Evolutionary conservation across 805 yeast species (phyloP), one percentile per base, ranked within the genome.

Genomic region (Metschnikowia colocasiae): DNA sequence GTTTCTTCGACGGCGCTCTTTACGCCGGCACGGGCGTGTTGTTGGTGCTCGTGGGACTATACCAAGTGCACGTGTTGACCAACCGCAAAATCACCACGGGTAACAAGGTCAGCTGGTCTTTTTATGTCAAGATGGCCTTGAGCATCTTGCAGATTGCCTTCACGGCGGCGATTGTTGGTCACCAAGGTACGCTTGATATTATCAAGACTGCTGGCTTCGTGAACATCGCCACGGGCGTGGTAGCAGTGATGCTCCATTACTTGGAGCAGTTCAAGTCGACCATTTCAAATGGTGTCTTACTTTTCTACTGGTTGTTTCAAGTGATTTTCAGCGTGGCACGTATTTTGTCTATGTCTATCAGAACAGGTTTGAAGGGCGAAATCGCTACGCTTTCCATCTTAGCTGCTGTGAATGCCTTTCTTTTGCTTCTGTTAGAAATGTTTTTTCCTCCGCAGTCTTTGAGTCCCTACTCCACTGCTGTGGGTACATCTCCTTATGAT

Each of bases 251-350:
- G 3, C 64, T 89, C 30, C 85, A 88, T 48, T 85, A 81, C 64
- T 61, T 85, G 49, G 97, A 92, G 62, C 84, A 81, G 58, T 79
- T 75, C 63, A 81, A 86, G 61, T 61, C 82, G 9, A 74, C 68
- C 36, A 78, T 87, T 19, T 81, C 97, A 1, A 79, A 76, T 55
- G 84, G 92, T 1, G 71, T 80, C 0, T 67, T 90, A 40, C 75
- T 92, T 33, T 73, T 84, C 52, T 92, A 79, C 65, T 92, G 96
- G 96, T 68, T 85, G 40, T 71, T 82, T 48, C 71, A 76, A 34
- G 56, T 76, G 0, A 45, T 83, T 5, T 69, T 80, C 30, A 78
- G 78, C 19, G 47, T 69, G 9, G 67, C 79, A 32, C 77, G 78
- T 52, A 56, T 79, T 4, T 55, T 67, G 33, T 75, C 76, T 52